Base-by-base conservation (phyloP, 768 basidiomycete genomes). In the Suillus spraguei region DNA sequence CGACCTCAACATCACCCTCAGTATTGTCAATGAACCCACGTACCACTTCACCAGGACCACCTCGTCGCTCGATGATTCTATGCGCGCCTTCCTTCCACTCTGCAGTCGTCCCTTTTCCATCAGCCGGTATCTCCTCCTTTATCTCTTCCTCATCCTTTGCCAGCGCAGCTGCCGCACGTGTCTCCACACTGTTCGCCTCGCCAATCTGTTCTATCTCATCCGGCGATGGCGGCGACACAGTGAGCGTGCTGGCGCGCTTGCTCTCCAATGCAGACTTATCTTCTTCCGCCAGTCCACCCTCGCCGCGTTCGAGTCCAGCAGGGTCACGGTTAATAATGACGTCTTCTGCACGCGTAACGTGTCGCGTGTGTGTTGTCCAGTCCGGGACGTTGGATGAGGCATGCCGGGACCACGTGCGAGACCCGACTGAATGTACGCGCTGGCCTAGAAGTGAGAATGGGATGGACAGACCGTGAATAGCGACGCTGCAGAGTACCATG, bases 361-460 rank as follows among this genome's bases (percentile, higher is more conserved):
- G 82, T 41, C 87, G 81, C 20, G 91, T 89, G 66, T 91, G 88
- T 55, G 85, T 87, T 10, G 93, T 83, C 94, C 95, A 97, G 52
- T 95, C 94, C 0, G 95, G 92, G 47, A 80, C 78, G 35, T 80
- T 76, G 11, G 52, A 32, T 53, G 52, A n/a, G 36, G 88, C 84
- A 67, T 91, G 86, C 59, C 95, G 82, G 10, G 94, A 96, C 90
- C 92, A 94, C 9, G 97, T 98, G 67, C 94, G 85, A 16, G 92
- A 91, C n/a, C 71, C 73, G 13, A 74, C 75, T 1, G 85, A 89
- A 73, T 96, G 95, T n/a, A 98, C 95, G 32, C 95, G 87, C 36
- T 92, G 83, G 20, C 95, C 90, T 35, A 99, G 86, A 24, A 95
- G 95, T 81, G 98, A 97, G 72, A 90, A 91, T 0, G 97, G 95